Evolutionary conservation across 192 early-diverging fungal genomes (phyloP).

Genomic region (Mortierella antarctica): DNA sequence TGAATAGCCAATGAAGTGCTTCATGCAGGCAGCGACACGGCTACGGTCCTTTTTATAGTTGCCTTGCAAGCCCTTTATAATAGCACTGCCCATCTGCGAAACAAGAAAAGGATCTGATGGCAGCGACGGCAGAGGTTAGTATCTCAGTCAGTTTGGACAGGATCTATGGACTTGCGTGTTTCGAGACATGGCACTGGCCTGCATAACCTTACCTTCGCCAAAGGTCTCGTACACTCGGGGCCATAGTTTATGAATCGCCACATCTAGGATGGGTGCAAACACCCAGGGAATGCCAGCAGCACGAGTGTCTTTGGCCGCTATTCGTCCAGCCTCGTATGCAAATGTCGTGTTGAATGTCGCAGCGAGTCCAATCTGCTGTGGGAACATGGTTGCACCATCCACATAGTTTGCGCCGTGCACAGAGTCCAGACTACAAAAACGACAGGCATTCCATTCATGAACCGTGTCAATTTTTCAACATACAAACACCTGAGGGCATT

Average conservation of each 20-base stretch:
- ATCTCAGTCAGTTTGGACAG: not conserved
- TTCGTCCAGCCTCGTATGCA: constrained; percentile 67
- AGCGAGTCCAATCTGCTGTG: constrained; percentile 65
- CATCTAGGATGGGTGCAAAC: constrained; percentile 69
- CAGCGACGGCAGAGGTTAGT: not conserved
- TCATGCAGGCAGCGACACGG: constrained; percentile 71
- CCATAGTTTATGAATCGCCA: constrained; percentile 69
- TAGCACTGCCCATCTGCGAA: constrained; percentile 61
- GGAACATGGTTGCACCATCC: constrained; percentile 68
- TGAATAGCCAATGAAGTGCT: constrained; percentile 76
- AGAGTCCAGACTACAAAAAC: constrained; percentile 59
- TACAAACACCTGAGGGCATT: not conserved
- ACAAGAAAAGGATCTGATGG: constrained; percentile 64
- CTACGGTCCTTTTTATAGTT: constrained; percentile 72
- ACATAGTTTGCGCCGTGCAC: constrained; percentile 77
- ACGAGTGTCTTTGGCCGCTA: constrained; percentile 72
- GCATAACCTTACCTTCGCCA: constrained; percentile 28
- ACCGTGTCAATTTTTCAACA: not conserved
- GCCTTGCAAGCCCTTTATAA: constrained; percentile 70
- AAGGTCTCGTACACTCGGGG: constrained; percentile 68
- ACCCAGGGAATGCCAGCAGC: constrained; percentile 73
- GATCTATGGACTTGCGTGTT: not conserved
- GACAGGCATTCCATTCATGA: not conserved
- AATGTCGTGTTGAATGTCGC: constrained; percentile 68
- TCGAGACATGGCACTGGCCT: not conserved